phyloP scores from a whole-genome alignment of 1,139 yeast species.

The Citeromyces siamensis region DNA sequence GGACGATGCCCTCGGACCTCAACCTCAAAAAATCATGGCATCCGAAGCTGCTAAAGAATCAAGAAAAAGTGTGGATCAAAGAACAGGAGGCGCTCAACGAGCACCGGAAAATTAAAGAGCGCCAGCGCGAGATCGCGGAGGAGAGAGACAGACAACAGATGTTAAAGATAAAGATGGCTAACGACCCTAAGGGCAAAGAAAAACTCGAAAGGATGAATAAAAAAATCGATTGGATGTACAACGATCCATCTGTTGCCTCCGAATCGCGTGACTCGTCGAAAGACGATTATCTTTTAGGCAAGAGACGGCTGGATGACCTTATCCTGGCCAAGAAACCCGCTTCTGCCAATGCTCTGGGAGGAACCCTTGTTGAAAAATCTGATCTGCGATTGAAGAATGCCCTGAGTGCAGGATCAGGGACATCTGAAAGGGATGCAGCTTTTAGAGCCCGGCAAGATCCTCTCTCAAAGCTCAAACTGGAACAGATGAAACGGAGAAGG shows the following conservation, averaged over 20 bases:
- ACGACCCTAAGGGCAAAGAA: constrained; percentile 5
- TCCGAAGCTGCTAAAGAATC: constrained; percentile 78
- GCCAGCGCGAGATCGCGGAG: constrained; percentile 50
- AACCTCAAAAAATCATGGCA: constrained; percentile 94
- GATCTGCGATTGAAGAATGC: constrained; percentile 10
- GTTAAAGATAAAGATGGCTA: constrained; percentile 27
- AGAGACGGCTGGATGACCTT: constrained; percentile 28
- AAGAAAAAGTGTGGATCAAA: constrained; percentile 71
- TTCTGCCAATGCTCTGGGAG: constrained; percentile 4
- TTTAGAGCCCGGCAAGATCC: constrained; percentile 32
- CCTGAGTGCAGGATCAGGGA: constrained; percentile 8
- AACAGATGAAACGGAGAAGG: constrained; percentile 16
- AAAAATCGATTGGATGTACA: constrained; percentile 80
- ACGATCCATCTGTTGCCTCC: constrained; percentile 12
- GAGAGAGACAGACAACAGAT: constrained; percentile 57
- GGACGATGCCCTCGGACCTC: constrained; percentile 62
- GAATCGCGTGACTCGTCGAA: constrained; percentile 8
- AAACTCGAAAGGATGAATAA: constrained; percentile 18
- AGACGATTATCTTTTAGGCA: constrained; percentile 39
- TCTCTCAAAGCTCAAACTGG: constrained; percentile 31
- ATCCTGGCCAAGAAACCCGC: constrained; percentile 10
- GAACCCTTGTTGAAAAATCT: constrained; percentile 6
- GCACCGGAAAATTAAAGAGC: constrained; percentile 49
- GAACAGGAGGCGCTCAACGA: constrained; percentile 75
- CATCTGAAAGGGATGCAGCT: constrained; percentile 11